Evolutionary conservation across 2,329 filamentous ascomycete species (phyloP).

Genomic region (Sclerotinia spermophila): DNA sequence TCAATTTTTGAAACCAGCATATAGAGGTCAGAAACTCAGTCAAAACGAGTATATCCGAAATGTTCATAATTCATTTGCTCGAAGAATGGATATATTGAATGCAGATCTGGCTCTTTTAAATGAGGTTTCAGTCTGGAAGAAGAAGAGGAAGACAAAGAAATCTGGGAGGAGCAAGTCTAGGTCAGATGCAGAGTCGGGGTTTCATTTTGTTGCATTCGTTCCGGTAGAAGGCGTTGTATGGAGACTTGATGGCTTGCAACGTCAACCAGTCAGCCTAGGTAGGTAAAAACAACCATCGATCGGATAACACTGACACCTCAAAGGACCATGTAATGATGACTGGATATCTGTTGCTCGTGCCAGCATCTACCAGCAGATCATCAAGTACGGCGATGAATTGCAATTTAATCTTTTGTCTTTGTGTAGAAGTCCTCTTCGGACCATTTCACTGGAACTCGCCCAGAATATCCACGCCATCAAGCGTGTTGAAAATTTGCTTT

Average conservation of each 20-base stretch:
- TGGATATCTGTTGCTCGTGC: constrained; percentile 66
- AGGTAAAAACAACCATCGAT: constrained; percentile 20
- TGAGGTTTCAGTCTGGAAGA: constrained; percentile 39
- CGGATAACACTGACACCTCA: neutral
- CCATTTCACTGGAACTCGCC: constrained; percentile 40
- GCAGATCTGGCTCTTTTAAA: constrained; percentile 64
- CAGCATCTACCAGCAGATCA: constrained; percentile 65
- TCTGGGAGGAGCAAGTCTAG: constrained; percentile 42
- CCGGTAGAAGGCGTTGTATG: constrained; percentile 71
- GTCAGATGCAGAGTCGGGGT: constrained; percentile 58
- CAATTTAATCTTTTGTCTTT: constrained; percentile 78
- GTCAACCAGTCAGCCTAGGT: constrained; percentile 64
- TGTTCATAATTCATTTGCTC: constrained; percentile 84
- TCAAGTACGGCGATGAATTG: constrained; percentile 60
- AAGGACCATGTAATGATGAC: constrained; percentile 41
- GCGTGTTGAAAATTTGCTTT: constrained; percentile 41
- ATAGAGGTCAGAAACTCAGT: constrained; percentile 72
- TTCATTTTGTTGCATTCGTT: constrained; percentile 88
- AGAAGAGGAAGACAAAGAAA: constrained; percentile 40
- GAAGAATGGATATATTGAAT: constrained; percentile 73
- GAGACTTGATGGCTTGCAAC: constrained; percentile 84
- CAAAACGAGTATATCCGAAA: constrained; percentile 72
- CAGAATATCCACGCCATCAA: constrained; percentile 42
- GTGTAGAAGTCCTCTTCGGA: constrained; percentile 58
- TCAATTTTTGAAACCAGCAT: constrained; percentile 60